Evolutionary conservation across 225 moss, liverwort and hornwort genomes (phyloP), one percentile per base, ranked within the genome.

Genomic region (Anthoceros angustus): DNA sequence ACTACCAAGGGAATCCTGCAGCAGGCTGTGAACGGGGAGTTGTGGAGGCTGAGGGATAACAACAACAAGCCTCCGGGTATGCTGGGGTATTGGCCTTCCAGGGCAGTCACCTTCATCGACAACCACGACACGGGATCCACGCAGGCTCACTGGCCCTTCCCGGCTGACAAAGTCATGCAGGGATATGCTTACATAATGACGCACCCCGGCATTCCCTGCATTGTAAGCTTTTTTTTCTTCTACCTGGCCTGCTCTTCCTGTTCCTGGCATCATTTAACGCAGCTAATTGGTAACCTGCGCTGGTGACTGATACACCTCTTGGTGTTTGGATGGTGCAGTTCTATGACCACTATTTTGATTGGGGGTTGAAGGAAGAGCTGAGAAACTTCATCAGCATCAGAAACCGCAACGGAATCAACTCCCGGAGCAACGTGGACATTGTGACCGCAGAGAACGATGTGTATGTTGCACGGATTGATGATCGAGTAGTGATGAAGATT

Each of bases 401-500:
- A 46, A 46, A 46, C 5, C 45, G 45, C 10, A 46, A 46, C 45
- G 45, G 45, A 11, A 46, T 46, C 45, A 46, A 46, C 45, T 46
- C 45, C 45, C 45, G 45, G 45, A 89, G 93, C 70, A 73, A 73
- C 3, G 76, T 86, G 10, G 1, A 87, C 26, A 93, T 93, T 1
- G 1, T 18, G 2, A 2, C 74, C 18, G 93, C 93, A 0, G 93
- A 93, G 10, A 8, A 12, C 26, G 93, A 93, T 21, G 15, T 93
- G 39, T 93, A 93, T 5, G 67, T 93, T 5, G 89, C 89, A 3
- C 21, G 18, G 39, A 85, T 93, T 18, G 87, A 81, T 64, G 82
- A 82, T 0, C 75, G 72, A 16, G 80, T 93, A 5, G 39, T 89
- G 3, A 70, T 93, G 0, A 93, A 93, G 64, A 70, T 93, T 25